These are phyloP conservation scores for Boletus subparvulus DNA, from an alignment of 768 basidiomycete genomes.

Conservation along the genomic window DNA sequence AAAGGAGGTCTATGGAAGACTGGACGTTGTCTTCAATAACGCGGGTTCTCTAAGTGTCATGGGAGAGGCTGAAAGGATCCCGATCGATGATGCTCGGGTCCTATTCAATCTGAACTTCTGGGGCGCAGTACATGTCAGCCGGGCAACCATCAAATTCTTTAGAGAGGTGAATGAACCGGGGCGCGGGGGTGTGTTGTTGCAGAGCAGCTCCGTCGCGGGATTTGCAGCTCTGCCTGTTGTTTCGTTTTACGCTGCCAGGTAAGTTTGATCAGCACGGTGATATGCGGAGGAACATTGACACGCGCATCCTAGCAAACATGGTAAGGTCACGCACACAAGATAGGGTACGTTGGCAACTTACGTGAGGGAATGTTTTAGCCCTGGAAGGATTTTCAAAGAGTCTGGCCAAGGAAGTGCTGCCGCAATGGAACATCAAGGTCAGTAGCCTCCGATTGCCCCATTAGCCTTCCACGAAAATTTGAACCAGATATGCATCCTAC, in stretches of 20 bases:
- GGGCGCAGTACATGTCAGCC: constrained; percentile 29
- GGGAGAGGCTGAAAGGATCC: constrained; percentile 25
- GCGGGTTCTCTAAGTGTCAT: constrained; percentile 11
- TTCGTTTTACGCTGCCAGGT: constrained; percentile 23
- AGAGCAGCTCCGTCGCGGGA: constrained; percentile 35
- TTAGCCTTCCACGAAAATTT: neutral
- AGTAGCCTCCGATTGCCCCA: neutral
- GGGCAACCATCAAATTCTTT: constrained; percentile 31
- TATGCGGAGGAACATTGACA: constrained; percentile 10
- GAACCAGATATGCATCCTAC: constrained; percentile 20
- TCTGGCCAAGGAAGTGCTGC: constrained; percentile 37
- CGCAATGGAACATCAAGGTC: constrained; percentile 42
- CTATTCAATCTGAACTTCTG: constrained; percentile 31
- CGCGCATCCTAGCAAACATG: constrained; percentile 15
- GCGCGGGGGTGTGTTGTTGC: constrained; percentile 35
- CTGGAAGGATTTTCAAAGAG: constrained; percentile 36
- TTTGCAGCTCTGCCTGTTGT: constrained; percentile 14
- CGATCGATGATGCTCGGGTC: constrained; percentile 15
- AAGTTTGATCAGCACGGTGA: neutral
- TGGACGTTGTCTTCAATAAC: constrained; percentile 24
- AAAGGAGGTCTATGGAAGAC: constrained; percentile 7
- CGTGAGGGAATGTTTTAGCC: constrained; percentile 15
- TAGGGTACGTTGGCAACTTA: neutral
- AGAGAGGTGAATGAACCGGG: constrained; percentile 36
- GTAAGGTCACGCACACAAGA: neutral